Evolutionary conservation across 371 early-diverging fungal genomes (phyloP), one percentile per base, ranked within the genome.

Genomic region (Mucor sp.): DNA sequence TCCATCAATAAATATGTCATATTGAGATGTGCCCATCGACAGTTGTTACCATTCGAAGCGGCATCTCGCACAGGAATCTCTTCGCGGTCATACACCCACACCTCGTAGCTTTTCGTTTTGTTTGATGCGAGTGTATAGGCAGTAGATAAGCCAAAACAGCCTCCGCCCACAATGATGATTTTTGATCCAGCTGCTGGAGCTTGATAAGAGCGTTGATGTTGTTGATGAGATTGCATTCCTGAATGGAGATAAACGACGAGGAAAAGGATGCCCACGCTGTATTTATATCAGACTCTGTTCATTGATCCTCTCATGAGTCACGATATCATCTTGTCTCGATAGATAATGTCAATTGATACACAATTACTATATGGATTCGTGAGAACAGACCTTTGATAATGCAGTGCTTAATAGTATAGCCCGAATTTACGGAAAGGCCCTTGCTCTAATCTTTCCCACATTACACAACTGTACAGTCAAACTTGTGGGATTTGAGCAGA

Each of bases 91-190:
- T 75, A 78, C 0, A 86, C 82, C 37, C 62, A 70, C 19, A 86
- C 68, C 7, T 74, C 50, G 37, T 79, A 74, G 14, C 39, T 53
- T 25, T 63, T 63, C 0, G 7, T n/a, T 19, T 74, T 72, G 44
- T 69, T 67, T 14, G 59, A 43, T 19, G 78, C 63, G 44, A 86
- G 69, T 27, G 83, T 72, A 55, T 81, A 67, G 1, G 83, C 84
- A 9, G 85, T 81, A 19, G 82, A 82, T 15, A 86, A 64, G 32
- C 86, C 85, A 76, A 83, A 86, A 8, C 74, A 72, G 2, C 86
- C 85, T 17, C 77, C 83, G n/a, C 86, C 86, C 17, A 86, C 81
- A 60, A 86, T 76, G 27, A 82, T 76, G 21, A 85, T 76, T 59
- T 73, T 78, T n/a, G 78, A 68, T 12, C 75, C 71, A 4, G 53